Evolutionary conservation across 495 filamentous ascomycete species (phyloP).

Genomic region (Recurvomyces mirabilis): DNA sequence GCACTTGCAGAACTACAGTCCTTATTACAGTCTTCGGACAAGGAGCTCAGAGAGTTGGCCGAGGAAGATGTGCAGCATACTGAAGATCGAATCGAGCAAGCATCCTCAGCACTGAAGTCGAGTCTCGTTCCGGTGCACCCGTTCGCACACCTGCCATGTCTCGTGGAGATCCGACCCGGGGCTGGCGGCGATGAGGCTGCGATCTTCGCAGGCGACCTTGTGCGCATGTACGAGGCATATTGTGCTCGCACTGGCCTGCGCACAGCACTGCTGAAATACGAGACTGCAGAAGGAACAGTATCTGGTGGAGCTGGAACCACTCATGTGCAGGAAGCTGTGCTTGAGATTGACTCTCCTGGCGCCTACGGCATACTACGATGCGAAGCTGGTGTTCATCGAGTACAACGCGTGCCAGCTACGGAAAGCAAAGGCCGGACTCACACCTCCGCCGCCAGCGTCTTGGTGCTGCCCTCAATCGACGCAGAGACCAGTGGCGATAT

Average conservation of each 20-base stretch:
- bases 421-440: conserved; percentile 84
- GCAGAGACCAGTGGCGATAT: conserved; percentile 32
- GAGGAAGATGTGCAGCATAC: conserved; percentile 62
- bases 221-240: conserved; percentile 80
- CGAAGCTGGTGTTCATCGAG: conserved; percentile 88
- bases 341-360: conserved; percentile 67
- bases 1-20: conserved; percentile 23
- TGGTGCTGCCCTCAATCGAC: conserved; percentile 82
- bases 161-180: conserved; percentile 85
- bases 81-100: conserved; percentile 42
- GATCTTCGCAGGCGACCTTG: conserved; percentile 74
- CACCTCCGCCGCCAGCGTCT: conserved; percentile 80
- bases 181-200: conserved; percentile 88
- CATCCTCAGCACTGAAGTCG: conserved; percentile 55
- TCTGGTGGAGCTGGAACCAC: conserved; percentile 25
- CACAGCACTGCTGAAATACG: conserved; percentile 43
- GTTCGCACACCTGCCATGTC: conserved; percentile 82
- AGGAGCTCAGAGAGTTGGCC: conserved; percentile 58
- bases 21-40: conserved; percentile 38
- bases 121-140: conserved; percentile 79
- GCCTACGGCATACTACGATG: conserved; percentile 70
- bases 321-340: conserved; percentile 63
- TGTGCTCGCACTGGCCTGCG: conserved; percentile 55
- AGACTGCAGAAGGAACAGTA: conserved; percentile 37
- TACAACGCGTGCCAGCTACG: conserved; percentile 84